phyloP scores from a whole-genome alignment of 768 basidiomycete genomes.

The Lentinula sp. region DNA sequence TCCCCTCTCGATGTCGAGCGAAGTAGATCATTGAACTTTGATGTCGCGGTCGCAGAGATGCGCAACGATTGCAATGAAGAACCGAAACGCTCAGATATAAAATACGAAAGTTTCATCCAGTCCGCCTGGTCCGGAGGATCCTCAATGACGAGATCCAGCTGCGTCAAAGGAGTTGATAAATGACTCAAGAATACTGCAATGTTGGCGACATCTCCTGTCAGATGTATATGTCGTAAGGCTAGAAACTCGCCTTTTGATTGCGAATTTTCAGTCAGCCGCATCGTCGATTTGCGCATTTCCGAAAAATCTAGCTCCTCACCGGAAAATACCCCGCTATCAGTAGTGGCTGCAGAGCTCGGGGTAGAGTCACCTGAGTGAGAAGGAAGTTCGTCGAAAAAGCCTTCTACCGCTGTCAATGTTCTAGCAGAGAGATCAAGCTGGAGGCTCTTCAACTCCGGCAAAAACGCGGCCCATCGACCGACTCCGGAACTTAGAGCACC shows the following conservation, averaged over 20 bases:
- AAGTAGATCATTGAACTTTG: slow-evolving; percentile 77
- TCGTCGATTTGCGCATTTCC: slow-evolving; percentile 63
- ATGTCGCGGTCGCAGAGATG: slow-evolving; percentile 59
- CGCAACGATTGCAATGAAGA: slow-evolving; percentile 53
- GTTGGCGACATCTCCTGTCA: slow-evolving; percentile 67
- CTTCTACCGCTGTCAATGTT: slow-evolving; percentile 65
- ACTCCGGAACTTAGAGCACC: slow-evolving; percentile 65
- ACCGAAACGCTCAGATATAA: slow-evolving; percentile 60
- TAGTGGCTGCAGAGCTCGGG: slow-evolving; percentile 60
- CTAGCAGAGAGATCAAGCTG: slow-evolving; percentile 70
- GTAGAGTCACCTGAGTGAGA: slow-evolving; percentile 64
- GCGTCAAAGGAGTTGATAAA: slow-evolving; percentile 55
- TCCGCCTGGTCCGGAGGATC: slow-evolving; percentile 71
- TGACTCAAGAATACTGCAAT: slow-evolving; percentile 70
- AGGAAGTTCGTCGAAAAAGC: slow-evolving; percentile 69
- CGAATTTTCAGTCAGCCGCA: slow-evolving; percentile 49
- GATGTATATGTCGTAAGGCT: slow-evolving; percentile 51
- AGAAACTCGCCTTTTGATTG: slow-evolving; percentile 51
- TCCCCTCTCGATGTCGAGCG: slow-evolving; percentile 69
- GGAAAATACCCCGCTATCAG: slow-evolving; percentile 75
- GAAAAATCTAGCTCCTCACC: slow-evolving; percentile 74
- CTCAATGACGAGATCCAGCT: slow-evolving; percentile 71
- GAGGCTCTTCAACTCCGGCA: slow-evolving; percentile 56
- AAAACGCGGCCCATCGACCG: slow-evolving; percentile 67
- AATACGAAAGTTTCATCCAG: slow-evolving; percentile 64